phyloP scores from a whole-genome alignment of 208 protist genomes.

The Trypanosoma scelopori region DNA sequence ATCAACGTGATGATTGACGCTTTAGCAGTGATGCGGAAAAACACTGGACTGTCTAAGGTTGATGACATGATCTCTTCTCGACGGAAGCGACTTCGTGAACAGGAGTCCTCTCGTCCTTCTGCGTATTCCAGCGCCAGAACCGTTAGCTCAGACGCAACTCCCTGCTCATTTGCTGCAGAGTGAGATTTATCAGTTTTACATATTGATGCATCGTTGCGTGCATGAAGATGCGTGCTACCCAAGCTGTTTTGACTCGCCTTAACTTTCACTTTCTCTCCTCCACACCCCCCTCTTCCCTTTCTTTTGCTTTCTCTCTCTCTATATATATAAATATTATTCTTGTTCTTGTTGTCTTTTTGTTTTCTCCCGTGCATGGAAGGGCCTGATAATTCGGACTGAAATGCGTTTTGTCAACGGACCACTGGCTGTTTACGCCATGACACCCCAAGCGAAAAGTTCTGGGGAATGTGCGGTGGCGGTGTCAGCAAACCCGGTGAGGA shows the following conservation, averaged over 20 bases:
- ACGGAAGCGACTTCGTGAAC: constrained; percentile 46
- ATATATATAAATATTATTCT: constrained; percentile 16
- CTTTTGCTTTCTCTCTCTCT: constrained; percentile 5
- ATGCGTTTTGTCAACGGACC: constrained; percentile 23
- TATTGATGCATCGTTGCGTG: constrained; percentile 1
- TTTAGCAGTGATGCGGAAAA: constrained; percentile 74
- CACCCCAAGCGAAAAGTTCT: neutral
- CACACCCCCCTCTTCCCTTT: neutral
- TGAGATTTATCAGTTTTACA: constrained; percentile 6
- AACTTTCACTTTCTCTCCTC: constrained; percentile 1
- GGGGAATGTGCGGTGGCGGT: constrained; percentile 47
- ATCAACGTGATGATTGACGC: constrained; percentile 71
- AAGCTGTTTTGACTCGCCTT: neutral
- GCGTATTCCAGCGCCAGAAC: constrained; percentile 22
- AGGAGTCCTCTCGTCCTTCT: constrained; percentile 22
- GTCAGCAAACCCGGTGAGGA: constrained; percentile 35
- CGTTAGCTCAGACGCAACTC: constrained; percentile 23
- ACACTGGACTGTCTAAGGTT: constrained; percentile 51
- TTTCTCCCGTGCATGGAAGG: neutral
- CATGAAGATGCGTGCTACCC: neutral
- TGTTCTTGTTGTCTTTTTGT: too few species aligned
- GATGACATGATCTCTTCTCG: constrained; percentile 66
- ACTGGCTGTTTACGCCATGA: constrained; percentile 6
- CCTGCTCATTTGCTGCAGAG: constrained; percentile 13
- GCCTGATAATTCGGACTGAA: neutral